Evolutionary conservation across 2,329 filamentous ascomycete genomes (phyloP).

Genomic region (Exutisphaerella laricina): DNA sequence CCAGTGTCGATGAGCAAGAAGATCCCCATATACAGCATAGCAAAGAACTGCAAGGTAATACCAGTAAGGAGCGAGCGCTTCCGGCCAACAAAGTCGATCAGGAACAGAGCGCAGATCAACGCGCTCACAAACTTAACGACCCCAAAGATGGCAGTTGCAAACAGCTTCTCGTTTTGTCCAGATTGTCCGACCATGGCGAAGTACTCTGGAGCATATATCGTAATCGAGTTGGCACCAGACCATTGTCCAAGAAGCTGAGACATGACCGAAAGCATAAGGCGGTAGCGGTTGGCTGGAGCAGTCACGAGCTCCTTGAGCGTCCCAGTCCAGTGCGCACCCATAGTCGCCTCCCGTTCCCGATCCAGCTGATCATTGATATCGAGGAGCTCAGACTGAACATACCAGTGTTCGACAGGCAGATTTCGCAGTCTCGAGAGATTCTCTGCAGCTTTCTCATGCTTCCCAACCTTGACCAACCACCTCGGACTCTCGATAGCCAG

Average conservation of each 20-base stretch:
- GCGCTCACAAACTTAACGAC: conserved; percentile 66
- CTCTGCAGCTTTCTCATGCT: conserved; percentile 27
- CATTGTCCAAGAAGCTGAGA: conserved; percentile 70
- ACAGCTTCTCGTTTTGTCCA: conserved; percentile 62
- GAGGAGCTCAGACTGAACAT: conserved; percentile 49
- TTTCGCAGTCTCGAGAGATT: conserved; percentile 30
- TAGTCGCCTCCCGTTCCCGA: conserved; percentile 65
- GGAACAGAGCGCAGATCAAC: conserved; percentile 66
- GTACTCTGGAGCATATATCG: conserved; percentile 68
- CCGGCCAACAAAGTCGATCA: conserved; percentile 39
- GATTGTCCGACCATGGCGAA: conserved; percentile 67
- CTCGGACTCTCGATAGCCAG: conserved; percentile 31
- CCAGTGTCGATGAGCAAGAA: conserved; percentile 56
- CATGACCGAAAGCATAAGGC: conserved; percentile 62
- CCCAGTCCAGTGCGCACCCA: conserved; percentile 59
- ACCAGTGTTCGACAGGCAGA: conserved; percentile 28
- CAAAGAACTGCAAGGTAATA: conserved; percentile 28
- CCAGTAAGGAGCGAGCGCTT: conserved; percentile 43
- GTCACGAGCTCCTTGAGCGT: conserved; percentile 64
- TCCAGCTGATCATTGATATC: conserved; percentile 61
- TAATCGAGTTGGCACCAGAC: conserved; percentile 60
- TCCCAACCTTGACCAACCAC: conserved; percentile 32
- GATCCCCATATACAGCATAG: conserved; percentile 52
- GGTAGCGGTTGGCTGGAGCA: conserved; percentile 64
- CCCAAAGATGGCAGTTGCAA: conserved; percentile 70